A percentile compares a stretch with the other conserved stretches of the same genome.
Conservation (phyloP, 257 asterid genomes). For the Nicotiana noctiflora region DNA sequence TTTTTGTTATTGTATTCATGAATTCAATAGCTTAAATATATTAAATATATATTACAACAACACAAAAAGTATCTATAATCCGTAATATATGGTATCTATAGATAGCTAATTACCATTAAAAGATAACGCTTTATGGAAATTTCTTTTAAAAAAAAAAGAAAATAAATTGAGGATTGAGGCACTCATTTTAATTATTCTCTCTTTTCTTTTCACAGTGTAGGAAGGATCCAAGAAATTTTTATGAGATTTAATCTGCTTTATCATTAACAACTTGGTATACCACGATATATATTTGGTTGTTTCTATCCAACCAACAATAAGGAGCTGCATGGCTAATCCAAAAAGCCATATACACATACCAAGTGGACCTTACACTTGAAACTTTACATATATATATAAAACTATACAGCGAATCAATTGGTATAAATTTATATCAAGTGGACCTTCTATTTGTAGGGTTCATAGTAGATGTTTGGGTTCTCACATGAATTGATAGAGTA, state of each 20-base stretch:
- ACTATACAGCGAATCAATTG: not conserved
- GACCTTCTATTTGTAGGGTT: not conserved
- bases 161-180: not conserved
- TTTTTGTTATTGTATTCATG: no score
- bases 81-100: no score
- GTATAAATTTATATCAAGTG: not conserved
- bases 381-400: not conserved
- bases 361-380: not conserved
- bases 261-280: not conserved
- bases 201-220: no score
- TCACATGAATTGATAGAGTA: not conserved
- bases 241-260: not conserved
- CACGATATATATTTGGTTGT: not conserved
- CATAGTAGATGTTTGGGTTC: not conserved
- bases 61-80: no score
- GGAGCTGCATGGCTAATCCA: not conserved
- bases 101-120: no score
- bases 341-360: not conserved
- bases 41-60: no score
- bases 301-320: not conserved
- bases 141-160: no score
- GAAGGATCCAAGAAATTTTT: not conserved
- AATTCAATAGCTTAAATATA: no score
- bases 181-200: not conserved
- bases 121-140: no score